Evolutionary conservation across 768 basidiomycete genomes (phyloP).

Genomic region (Tylopilus felleus): DNA sequence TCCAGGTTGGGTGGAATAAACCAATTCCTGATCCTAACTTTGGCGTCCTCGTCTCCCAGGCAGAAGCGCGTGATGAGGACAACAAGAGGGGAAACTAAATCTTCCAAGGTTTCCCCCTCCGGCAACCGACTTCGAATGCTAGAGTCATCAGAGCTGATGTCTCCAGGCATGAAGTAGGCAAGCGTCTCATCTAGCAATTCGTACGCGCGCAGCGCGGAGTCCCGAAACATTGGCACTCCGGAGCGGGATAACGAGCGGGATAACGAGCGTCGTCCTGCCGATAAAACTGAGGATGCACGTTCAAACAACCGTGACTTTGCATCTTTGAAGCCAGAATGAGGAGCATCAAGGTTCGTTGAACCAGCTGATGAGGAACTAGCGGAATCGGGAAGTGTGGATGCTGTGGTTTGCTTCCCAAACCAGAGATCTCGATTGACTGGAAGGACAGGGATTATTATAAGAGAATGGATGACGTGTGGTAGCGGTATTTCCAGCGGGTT

Average conservation of each 20-base stretch:
- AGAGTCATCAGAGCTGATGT: slow-evolving; percentile 59
- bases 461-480: slow-evolving; percentile 75
- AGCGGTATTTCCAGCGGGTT: slow-evolving; percentile 70
- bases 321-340: slow-evolving; percentile 16
- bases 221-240: slow-evolving; percentile 30
- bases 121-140: slow-evolving; percentile 46
- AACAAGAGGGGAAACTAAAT: slow-evolving; percentile 70
- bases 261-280: slow-evolving; percentile 29
- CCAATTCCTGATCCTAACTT: slow-evolving; percentile 57
- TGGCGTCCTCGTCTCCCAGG: slow-evolving; percentile 55
- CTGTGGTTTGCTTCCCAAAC: slow-evolving; percentile 49
- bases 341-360: slow-evolving; percentile 10
- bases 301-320: slow-evolving; percentile 24
- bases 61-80: slow-evolving; percentile 73
- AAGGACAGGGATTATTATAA: slow-evolving; percentile 74
- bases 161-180: slow-evolving; percentile 63
- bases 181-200: slow-evolving; percentile 63
- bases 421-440: slow-evolving; percentile 55
- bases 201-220: slow-evolving; percentile 61
- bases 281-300: slow-evolving; percentile 26
- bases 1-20: slow-evolving; percentile 79
- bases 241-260: slow-evolving; percentile 46
- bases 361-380: slow-evolving; percentile 32
- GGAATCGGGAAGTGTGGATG: slow-evolving; percentile 35
- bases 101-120: slow-evolving; percentile 63